A percentile compares a stretch with the other conserved stretches of the same genome.
Evolutionary conservation across 345 rosid genomes (phyloP).

Genomic region (Eucalyptus marginata): DNA sequence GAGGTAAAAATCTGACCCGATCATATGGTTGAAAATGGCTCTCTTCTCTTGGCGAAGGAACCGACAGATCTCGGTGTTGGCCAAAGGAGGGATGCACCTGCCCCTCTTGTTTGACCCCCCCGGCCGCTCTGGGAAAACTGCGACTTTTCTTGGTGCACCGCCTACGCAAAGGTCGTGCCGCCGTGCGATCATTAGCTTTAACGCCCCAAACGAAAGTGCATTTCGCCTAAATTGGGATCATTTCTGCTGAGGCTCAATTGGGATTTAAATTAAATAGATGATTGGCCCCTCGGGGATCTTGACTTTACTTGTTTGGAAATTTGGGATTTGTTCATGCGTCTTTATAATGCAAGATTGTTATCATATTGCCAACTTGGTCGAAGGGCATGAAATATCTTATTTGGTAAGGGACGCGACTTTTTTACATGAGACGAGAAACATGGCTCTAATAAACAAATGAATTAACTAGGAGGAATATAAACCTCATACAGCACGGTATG

Average conservation of each 20-base stretch:
- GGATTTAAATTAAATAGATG: neutral
- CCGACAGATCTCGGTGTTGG: neutral
- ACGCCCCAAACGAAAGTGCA: neutral
- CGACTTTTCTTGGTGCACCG: neutral
- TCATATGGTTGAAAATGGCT: neutral
- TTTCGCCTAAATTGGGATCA: neutral
- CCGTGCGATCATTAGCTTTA: neutral
- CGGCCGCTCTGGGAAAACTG: neutral
- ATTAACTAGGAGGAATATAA: neutral
- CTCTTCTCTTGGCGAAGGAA: neutral
- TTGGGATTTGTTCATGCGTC: neutral
- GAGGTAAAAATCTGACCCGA: neutral
- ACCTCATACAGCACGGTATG: neutral
- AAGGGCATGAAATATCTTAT: neutral
- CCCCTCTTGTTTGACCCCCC: neutral
- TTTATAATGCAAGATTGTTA: neutral
- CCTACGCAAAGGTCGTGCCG: neutral
- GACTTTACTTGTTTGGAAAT: neutral
- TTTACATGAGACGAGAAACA: neutral
- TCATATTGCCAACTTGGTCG: neutral
- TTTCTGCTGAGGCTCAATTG: neutral
- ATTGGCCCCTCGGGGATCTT: neutral
- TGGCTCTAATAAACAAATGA: neutral
- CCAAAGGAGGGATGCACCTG: neutral
- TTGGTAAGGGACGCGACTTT: neutral